Evolutionary conservation across 2,329 filamentous ascomycete genomes (phyloP), one percentile per base, ranked within the genome.

Genomic region (Diaporthe sp.): DNA sequence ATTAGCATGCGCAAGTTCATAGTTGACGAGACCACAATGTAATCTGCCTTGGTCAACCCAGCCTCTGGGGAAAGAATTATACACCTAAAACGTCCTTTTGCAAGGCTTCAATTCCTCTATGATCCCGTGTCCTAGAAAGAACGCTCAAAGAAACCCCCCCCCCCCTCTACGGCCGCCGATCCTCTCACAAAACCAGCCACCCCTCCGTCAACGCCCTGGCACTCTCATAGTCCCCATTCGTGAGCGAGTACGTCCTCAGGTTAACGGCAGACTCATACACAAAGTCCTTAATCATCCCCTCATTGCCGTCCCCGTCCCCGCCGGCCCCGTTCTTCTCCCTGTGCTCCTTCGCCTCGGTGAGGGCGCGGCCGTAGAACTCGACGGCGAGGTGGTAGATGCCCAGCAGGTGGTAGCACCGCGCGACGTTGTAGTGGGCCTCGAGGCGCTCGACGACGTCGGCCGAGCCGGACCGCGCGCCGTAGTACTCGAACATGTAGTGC

Each of bases 381-480:
- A 94, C 85, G 0, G 95, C 95, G 39, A 97, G 85, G 81, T 94
- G 92, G 28, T 90, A 87, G 75, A 97, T 85, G 0, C 94, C 94
- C 15, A 97, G 86, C 75, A 93, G 88, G 82, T 97, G 94, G 86
- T 94, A 97, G 37, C 92, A 90, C 31, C 95, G 88, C 2, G 90
- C 95, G 65, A 95, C 88, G 80, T 98, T 98, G 85, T 93, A 97
- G 80, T 94, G 93, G 10, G 94, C 94, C 84, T 98, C 95, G 81
- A 95, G 93, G 67, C 87, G 84, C 79, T 92, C 82, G 76, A 86
- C 84, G 76, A 83, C 74, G 53, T 78, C 46, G 1, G 53, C 74
- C 0, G 57, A 82, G 12, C 80, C 79, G 4, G 85, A 86, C 37
- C 94, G 88, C 37, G 91, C 82, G 3, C 91, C 87, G 78, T 94